Evolutionary conservation across 495 filamentous ascomycete species (phyloP).

Genomic region (Letharia columbiana): DNA sequence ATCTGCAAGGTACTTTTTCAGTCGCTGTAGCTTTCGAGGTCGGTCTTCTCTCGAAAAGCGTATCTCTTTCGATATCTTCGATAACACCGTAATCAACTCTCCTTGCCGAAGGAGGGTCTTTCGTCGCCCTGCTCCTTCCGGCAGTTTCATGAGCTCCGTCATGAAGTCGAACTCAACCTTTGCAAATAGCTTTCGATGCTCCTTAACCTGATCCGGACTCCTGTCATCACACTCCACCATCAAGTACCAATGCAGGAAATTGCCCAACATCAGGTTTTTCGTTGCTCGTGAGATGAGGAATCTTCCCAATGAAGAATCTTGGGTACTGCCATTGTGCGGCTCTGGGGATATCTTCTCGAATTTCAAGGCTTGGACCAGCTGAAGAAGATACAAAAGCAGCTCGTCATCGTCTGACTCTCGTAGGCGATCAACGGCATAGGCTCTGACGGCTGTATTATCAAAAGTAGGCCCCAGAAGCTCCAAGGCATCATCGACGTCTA

Average conservation of each 20-base stretch:
- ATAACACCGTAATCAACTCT: conserved; percentile 77
- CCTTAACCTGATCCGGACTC: conserved; percentile 56
- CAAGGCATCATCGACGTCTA: conserved; percentile 93
- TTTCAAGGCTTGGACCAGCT: conserved; percentile 93
- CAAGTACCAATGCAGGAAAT: conserved; percentile 95
- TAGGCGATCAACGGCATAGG: conserved; percentile 87
- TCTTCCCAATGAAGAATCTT: conserved; percentile 79
- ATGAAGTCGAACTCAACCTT: conserved; percentile 96
- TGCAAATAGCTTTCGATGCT: conserved; percentile 74
- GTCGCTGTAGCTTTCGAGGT: conserved; percentile 65
- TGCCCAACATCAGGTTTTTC: conserved; percentile 80
- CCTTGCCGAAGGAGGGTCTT: conserved; percentile 77
- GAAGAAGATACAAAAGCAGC: conserved; percentile 82
- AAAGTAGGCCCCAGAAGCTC: conserved; percentile 90
- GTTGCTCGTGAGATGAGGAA: conserved; percentile 84
- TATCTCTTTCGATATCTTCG: conserved; percentile 83
- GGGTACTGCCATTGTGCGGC: conserved; percentile 52
- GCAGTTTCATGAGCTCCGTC: conserved; percentile 56
- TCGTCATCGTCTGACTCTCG: conserved; percentile 92
- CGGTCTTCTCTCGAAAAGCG: conserved; percentile 72
- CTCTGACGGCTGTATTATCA: conserved; percentile 75
- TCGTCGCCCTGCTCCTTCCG: conserved; percentile 55
- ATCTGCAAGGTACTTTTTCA: conserved; percentile 77
- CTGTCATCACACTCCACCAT: conserved; percentile 94
- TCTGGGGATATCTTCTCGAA: conserved; percentile 68